Percentiles rank a stretch among this genome's conserved stretches.
Conservation (phyloP, 805 yeast genomes). For the Schwanniomyces sp. region DNA sequence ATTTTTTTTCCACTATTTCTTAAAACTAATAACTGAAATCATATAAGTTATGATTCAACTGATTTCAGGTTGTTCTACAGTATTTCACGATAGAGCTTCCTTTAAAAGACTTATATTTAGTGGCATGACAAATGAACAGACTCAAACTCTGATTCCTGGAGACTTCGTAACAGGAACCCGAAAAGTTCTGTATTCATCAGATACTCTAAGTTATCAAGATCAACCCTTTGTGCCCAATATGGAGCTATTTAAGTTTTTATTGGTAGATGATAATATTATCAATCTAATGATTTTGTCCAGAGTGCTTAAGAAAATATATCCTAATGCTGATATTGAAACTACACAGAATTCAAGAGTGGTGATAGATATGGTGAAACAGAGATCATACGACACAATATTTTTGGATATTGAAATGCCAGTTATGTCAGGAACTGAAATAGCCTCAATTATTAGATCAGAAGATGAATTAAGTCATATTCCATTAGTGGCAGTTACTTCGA, state of each 20-base stretch:
- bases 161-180: neutral
- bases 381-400: slow-evolving; percentile 31
- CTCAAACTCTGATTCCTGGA: neutral
- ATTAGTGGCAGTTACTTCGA: slow-evolving; percentile 43
- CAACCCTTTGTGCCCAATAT: neutral
- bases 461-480: slow-evolving; percentile 21
- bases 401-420: slow-evolving; percentile 48
- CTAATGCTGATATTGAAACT: slow-evolving; percentile 25
- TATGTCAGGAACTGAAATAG: slow-evolving; percentile 39
- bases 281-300: slow-evolving; percentile 36
- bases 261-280: slow-evolving; percentile 44
- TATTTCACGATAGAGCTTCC: neutral
- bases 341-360: slow-evolving; percentile 32
- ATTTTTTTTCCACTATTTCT: too few species aligned
- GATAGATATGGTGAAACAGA: slow-evolving; percentile 12
- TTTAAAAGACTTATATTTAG: neutral
- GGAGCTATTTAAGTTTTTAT: slow-evolving; percentile 15
- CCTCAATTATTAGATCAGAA: slow-evolving; percentile 15
- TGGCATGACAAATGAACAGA: neutral
- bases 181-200: neutral
- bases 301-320: slow-evolving; percentile 33
- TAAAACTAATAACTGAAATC: neutral
- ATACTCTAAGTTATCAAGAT: neutral
- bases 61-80: neutral
- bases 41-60: neutral